phyloP scores from a whole-genome alignment of 257 asterid species.

The Solanum chiquidenum region DNA sequence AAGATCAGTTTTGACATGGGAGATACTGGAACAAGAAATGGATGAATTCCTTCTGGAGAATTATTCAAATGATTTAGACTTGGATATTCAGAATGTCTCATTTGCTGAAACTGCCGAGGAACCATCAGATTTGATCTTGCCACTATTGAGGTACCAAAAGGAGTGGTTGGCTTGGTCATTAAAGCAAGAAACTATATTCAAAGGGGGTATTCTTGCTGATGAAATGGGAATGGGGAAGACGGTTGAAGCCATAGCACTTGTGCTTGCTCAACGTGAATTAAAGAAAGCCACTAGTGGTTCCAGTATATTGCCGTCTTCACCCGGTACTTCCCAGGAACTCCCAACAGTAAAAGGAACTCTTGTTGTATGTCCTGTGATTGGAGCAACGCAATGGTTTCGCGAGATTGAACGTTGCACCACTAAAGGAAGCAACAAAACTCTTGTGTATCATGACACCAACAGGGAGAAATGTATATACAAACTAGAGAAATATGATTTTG shows the following conservation, averaged over 20 bases:
- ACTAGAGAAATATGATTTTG: too few relatives aligned
- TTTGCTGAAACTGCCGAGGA: slow-evolving; percentile 50
- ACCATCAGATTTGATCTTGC: slow-evolving; percentile 57
- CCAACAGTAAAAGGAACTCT: too few relatives aligned
- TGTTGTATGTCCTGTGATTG: too few relatives aligned
- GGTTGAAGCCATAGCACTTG: slow-evolving; percentile 84
- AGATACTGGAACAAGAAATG: slow-evolving; percentile 48
- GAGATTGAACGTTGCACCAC: too few relatives aligned
- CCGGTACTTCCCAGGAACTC: too few relatives aligned
- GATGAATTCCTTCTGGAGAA: slow-evolving; percentile 50
- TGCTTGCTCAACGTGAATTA: slow-evolving; percentile 55
- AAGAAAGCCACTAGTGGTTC: slow-evolving; percentile 2
- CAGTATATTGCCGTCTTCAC: background rate
- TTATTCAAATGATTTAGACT: slow-evolving; percentile 17
- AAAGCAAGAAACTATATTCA: slow-evolving; percentile 59
- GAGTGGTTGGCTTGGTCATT: slow-evolving; percentile 92
- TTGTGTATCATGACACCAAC: too few relatives aligned
- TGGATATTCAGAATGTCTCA: slow-evolving; percentile 25
- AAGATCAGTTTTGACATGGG: slow-evolving; percentile 31
- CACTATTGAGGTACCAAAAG: slow-evolving; percentile 70
- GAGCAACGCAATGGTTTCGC: too few relatives aligned
- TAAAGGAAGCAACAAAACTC: too few relatives aligned
- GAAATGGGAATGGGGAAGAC: slow-evolving; percentile 99
- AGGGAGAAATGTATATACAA: too few relatives aligned
- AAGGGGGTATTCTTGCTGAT: slow-evolving; percentile 85